Evolutionary conservation across 176 grass and related monocot species (phyloP).

Genomic region (Oryza glaberrima): DNA sequence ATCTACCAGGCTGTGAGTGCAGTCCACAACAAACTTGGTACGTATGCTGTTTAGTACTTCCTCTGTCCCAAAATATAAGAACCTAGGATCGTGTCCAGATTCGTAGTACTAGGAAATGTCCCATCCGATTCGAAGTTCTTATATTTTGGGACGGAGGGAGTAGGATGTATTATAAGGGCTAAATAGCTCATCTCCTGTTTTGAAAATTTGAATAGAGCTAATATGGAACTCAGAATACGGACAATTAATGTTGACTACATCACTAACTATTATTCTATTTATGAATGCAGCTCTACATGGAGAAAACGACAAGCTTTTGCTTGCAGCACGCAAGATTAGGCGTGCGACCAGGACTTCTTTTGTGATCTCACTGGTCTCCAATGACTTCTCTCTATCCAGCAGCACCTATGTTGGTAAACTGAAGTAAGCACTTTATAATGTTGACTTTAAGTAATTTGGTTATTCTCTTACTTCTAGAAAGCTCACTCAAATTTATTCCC

Average conservation of each 20-base stretch:
- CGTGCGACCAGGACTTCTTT: conserved; percentile 78
- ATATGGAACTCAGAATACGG: background rate
- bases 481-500: conserved; percentile 32
- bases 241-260: background rate
- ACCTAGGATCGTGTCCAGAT: too few species aligned
- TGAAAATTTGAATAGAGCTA: conserved; percentile 1
- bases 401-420: conserved; percentile 97
- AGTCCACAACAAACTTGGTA: background rate
- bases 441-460: background rate
- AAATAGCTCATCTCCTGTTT: background rate
- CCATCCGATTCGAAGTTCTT: too few species aligned
- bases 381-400: conserved; percentile 91
- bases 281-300: conserved; percentile 73
- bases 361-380: conserved; percentile 72
- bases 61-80: too few species aligned
- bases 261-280: conserved; percentile 20
- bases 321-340: conserved; percentile 90
- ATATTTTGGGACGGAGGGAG: background rate
- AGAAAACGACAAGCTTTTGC: conserved; percentile 89
- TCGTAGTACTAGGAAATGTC: too few species aligned
- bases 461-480: background rate
- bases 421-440: conserved; percentile 58
- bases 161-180: conserved; percentile 26
- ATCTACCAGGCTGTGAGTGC: conserved; percentile 25
- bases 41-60: background rate